phyloP scores from a whole-genome alignment of 768 basidiomycete genomes.

The Crassisporium funariophilum region DNA sequence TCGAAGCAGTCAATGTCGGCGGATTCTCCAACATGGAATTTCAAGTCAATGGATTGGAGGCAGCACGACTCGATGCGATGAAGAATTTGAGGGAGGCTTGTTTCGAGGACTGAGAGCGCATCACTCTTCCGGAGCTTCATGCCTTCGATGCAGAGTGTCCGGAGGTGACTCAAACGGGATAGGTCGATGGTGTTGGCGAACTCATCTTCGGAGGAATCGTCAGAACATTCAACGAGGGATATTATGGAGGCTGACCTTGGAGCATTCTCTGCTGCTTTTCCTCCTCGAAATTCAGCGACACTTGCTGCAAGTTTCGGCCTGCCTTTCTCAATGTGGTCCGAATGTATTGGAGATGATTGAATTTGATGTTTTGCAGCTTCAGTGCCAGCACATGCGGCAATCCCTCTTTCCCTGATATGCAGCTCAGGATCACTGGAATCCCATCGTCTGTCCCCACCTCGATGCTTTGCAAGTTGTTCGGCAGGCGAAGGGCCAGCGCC shows the following conservation, averaged over 20 bases:
- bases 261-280: constrained; percentile 5
- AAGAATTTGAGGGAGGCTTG: constrained; percentile 18
- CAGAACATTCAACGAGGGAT: not conserved
- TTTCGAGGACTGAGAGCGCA: constrained; percentile 7
- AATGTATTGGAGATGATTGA: constrained; percentile 18
- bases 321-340: constrained; percentile 10
- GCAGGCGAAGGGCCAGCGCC: constrained; percentile 11
- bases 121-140: constrained; percentile 7
- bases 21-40: constrained; percentile 6
- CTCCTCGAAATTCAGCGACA: constrained; percentile 16
- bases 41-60: constrained; percentile 20
- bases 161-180: constrained; percentile 20
- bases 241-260: constrained; percentile 1
- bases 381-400: constrained; percentile 9
- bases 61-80: constrained; percentile 27
- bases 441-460: constrained; percentile 29
- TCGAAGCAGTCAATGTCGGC: constrained; percentile 10
- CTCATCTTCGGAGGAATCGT: constrained; percentile 11
- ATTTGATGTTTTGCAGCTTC: constrained; percentile 20
- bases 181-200: constrained; percentile 18
- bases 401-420: constrained; percentile 8
- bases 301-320: constrained; percentile 17
- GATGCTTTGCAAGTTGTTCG: constrained; percentile 19
- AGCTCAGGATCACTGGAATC: constrained; percentile 25
- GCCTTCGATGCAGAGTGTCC: constrained; percentile 20